Evolutionary conservation across 2,329 filamentous ascomycete species (phyloP).

Genomic region (Exophiala sideris): DNA sequence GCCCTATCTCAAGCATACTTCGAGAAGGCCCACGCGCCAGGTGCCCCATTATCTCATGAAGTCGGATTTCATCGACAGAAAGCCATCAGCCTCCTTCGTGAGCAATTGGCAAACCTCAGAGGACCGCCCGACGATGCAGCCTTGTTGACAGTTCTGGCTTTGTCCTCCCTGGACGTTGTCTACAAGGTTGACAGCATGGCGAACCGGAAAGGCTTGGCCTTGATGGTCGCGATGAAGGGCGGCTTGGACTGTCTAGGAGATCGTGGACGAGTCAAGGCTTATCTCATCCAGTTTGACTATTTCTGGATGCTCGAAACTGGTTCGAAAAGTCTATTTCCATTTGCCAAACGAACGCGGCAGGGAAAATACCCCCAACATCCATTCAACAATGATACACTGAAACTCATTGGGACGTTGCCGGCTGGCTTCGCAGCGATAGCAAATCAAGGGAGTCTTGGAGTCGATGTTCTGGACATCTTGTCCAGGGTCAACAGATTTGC

Average conservation of each 20-base stretch:
- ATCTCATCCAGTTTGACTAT: slow-evolving; percentile 16
- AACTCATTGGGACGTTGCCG: slow-evolving; percentile 6
- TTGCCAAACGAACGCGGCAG: slow-evolving; percentile 3
- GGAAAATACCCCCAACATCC: slow-evolving; percentile 14
- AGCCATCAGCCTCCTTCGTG: slow-evolving; percentile 7
- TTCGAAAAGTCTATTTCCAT: slow-evolving; percentile 6
- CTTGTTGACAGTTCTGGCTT: slow-evolving; percentile 14
- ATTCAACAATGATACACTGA: slow-evolving; percentile 5
- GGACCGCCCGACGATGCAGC: slow-evolving; percentile 11
- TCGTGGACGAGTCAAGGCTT: slow-evolving; percentile 14
- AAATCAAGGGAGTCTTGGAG: slow-evolving; percentile 4
- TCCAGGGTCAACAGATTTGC: slow-evolving; percentile 16
- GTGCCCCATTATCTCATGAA: slow-evolving; percentile 6
- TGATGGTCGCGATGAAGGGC: slow-evolving; percentile 20
- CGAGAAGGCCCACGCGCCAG: slow-evolving; percentile 9
- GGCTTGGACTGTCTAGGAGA: slow-evolving; percentile 12
- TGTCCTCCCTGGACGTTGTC: slow-evolving; percentile 15
- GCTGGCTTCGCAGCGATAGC: slow-evolving; percentile 12
- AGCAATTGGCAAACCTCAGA: slow-evolving; percentile 3
- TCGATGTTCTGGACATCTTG: slow-evolving; percentile 14
- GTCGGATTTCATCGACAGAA: slow-evolving; percentile 12
- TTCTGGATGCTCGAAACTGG: slow-evolving; percentile 21
- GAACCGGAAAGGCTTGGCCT: slow-evolving; percentile 16
- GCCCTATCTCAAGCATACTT: slow-evolving; percentile 18
- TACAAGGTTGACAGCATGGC: slow-evolving; percentile 8